Conservation (phyloP, 2,329 filamentous ascomycete species). For the Exophiala lecanii-corni region DNA sequence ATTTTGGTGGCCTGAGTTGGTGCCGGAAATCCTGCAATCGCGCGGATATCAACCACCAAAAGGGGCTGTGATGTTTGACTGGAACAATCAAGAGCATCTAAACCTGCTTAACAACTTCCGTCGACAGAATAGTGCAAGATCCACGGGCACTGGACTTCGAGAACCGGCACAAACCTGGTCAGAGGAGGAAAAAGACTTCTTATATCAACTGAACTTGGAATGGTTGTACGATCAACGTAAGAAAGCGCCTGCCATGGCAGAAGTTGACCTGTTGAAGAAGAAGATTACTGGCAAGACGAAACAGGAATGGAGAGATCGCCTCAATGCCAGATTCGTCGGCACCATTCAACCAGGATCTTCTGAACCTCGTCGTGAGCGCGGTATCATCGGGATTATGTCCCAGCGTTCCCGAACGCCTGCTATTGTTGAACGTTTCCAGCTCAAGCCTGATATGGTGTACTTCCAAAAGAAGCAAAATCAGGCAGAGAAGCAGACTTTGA, state of each 20-base stretch:
- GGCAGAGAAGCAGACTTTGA: too few relatives aligned
- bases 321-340: conserved; percentile 18
- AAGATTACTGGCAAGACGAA: conserved; percentile 4
- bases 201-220: conserved; percentile 10
- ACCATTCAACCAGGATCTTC: background rate
- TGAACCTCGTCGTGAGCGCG: conserved; percentile 9
- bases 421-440: conserved; percentile 9
- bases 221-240: conserved; percentile 3
- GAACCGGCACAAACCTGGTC: conserved; percentile 8
- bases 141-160: background rate
- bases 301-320: conserved; percentile 7
- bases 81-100: conserved; percentile 14
- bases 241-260: background rate
- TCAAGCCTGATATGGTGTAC: conserved; percentile 7
- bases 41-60: background rate
- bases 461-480: conserved; percentile 3
- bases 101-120: conserved; percentile 18
- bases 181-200: conserved; percentile 28
- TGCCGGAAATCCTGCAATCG: background rate
- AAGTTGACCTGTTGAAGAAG: conserved; percentile 4
- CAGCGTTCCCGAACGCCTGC: conserved; percentile 3
- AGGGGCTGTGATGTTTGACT: conserved; percentile 12
- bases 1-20: conserved; percentile 1
- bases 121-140: conserved; percentile 9
- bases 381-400: conserved; percentile 9